phyloP scores from a whole-genome alignment of 2,329 filamentous ascomycete species.

The Leptographium procerum region DNA sequence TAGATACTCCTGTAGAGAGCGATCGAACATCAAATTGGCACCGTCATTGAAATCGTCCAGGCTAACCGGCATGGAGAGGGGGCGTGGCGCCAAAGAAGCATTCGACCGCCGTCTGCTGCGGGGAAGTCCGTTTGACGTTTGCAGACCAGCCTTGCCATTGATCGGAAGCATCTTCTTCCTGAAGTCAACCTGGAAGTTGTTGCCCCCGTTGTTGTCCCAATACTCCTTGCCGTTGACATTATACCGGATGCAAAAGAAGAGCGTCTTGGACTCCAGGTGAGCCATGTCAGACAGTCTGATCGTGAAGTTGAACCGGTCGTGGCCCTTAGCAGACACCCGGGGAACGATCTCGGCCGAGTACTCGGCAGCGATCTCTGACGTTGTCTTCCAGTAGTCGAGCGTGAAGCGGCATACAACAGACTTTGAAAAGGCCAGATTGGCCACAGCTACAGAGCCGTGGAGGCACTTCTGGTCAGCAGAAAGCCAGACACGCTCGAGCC shows the following conservation, averaged over 20 bases:
- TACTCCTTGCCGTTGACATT: constrained; percentile 71
- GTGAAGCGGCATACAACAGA: constrained; percentile 86
- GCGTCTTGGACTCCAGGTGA: constrained; percentile 82
- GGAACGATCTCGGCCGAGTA: constrained; percentile 69
- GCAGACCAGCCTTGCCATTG: constrained; percentile 39
- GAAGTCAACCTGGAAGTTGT: constrained; percentile 94
- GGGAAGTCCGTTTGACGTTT: constrained; percentile 37
- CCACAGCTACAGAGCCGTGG: constrained; percentile 71
- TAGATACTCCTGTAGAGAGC: constrained; percentile 50
- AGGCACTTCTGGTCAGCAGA: constrained; percentile 80
- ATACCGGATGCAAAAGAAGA: constrained; percentile 88
- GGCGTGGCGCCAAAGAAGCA: constrained; percentile 30
- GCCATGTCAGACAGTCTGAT: constrained; percentile 87
- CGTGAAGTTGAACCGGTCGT: constrained; percentile 86
- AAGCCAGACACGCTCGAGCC: constrained; percentile 76
- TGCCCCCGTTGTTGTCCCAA: constrained; percentile 85
- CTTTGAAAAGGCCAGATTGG: constrained; percentile 86
- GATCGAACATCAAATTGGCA: constrained; percentile 45
- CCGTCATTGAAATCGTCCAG: constrained; percentile 62
- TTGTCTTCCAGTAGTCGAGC: constrained; percentile 96
- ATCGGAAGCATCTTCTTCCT: constrained; percentile 60
- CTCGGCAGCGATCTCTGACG: constrained; percentile 85
- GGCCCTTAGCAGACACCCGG: constrained; percentile 48
- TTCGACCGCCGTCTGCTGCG: constrained; percentile 51
- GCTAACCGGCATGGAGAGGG: constrained; percentile 43